A percentile compares a stretch with the other conserved stretches of the same genome.
Conservation (phyloP, 129 eudicot genomes). For the Lactuca sativa region DNA sequence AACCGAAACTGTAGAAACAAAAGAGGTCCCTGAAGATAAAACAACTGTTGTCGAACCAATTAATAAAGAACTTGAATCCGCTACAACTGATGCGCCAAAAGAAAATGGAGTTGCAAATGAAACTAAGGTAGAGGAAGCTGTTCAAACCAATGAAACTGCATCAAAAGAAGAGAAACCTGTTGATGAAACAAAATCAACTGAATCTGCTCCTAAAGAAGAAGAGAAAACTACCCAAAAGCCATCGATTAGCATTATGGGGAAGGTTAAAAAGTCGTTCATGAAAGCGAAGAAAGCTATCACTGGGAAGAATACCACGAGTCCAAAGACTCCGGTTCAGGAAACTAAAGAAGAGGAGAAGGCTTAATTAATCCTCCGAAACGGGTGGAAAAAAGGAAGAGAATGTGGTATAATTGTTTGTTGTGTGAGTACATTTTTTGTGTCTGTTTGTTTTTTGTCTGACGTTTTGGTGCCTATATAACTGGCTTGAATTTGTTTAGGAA, state of each 20-base stretch:
- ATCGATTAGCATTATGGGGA: conserved; percentile 60
- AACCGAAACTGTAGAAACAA: neutral
- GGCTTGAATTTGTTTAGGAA: conserved; percentile 38
- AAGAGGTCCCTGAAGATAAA: conserved; percentile 16
- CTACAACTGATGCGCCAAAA: conserved; percentile 20
- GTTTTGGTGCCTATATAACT: conserved; percentile 24
- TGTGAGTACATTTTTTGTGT: conserved; percentile 14
- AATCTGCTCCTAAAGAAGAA: conserved; percentile 45
- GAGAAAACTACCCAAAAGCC: conserved; percentile 59
- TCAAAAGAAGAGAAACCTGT: conserved; percentile 28
- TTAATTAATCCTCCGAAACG: conserved; percentile 2
- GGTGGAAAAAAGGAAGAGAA: conserved; percentile 5
- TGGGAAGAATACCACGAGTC: conserved; percentile 42
- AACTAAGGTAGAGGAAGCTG: conserved; percentile 8
- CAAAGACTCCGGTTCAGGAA: conserved; percentile 13
- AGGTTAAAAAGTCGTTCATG: conserved; percentile 83
- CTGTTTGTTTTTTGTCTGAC: conserved; percentile 21
- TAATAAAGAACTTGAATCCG: conserved; percentile 29
- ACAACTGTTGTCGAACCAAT: conserved; percentile 19
- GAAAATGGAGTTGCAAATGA: conserved; percentile 1
- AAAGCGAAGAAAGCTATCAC: conserved; percentile 91
- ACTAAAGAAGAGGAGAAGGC: conserved; percentile 30
- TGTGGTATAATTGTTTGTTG: conserved; percentile 11
- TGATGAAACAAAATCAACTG: conserved; percentile 36
- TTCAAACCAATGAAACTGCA: conserved; percentile 20